Base-by-base conservation (phyloP, 768 basidiomycete species). In the Boletus vinaceobasis region DNA sequence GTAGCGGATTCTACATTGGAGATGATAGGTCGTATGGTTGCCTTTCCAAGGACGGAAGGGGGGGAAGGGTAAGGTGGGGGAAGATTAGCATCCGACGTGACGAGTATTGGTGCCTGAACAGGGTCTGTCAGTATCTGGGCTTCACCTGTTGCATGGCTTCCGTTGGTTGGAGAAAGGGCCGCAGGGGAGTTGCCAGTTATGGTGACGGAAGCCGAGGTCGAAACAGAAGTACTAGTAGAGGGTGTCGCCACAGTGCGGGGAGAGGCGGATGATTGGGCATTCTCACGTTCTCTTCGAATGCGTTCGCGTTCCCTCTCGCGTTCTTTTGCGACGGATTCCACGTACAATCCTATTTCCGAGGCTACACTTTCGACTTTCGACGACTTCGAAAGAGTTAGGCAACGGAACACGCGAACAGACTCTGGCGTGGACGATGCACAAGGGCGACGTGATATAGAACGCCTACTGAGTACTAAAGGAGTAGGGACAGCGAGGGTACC, bases 241-340 rank as follows among this genome's bases (percentile, higher is more conserved):
- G 67, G 71, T 15, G 67, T 71, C 4, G 58, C 38, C 47, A 56
- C 44, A 32, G 58, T 52, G 14, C 59, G 60, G 3, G 71, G 65
- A 46, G 73, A 71, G 39, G 63, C 53, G 7, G 70, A 70, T 36
- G 63, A 48, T 19, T 68, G 64, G 26, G 69, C 75, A 36, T 71
- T 75, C 62, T 89, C 86, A 19, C 86, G 74, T 67, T 87, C 88
- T 44, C 79, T 74, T 60, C 83, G 83, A 44, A 90, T 76, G 27
- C 88, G 77, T 60, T 91, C 89, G 7, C 88, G 77, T 67, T 93
- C 90, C 53, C 77, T 76, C 56, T 93, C 91, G 17, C 91, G 76
- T 61, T 93, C 91, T 58, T 81, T 82, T 4, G 84, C 85, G 6
- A 91, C 79, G 9, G 80, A 79, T 52, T 93, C 91, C 7, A 93